phyloP scores from a whole-genome alignment of 2,329 filamentous ascomycete species.

The Apiospora kogelbergensis region DNA sequence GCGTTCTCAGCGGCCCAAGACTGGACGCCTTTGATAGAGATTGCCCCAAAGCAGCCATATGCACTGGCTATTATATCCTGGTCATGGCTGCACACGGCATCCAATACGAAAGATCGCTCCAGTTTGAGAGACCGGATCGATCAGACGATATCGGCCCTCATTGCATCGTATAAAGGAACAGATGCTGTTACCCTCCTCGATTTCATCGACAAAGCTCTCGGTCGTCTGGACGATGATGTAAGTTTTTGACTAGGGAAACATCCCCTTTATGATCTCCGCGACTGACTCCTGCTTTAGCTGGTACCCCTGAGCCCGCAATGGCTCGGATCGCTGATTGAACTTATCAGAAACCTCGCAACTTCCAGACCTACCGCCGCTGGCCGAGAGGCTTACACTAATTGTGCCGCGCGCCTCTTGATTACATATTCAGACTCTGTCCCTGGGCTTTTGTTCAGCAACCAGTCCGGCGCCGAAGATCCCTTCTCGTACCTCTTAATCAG shows the following conservation, averaged over 20 bases:
- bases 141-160: constrained; percentile 45
- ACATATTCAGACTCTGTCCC: constrained; percentile 49
- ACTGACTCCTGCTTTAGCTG: constrained; percentile 35
- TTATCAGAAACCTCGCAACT: constrained; percentile 54
- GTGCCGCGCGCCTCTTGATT: constrained; percentile 57
- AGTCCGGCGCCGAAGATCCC: constrained; percentile 45
- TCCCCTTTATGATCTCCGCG: not conserved
- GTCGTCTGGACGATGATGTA: constrained; percentile 49
- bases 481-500: constrained; percentile 64
- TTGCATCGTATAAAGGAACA: constrained; percentile 56
- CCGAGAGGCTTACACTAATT: constrained; percentile 59
- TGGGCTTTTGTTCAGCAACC: constrained; percentile 52
- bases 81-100: constrained; percentile 54
- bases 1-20: constrained; percentile 48
- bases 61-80: constrained; percentile 56
- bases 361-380: constrained; percentile 55
- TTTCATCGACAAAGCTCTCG: constrained; percentile 55
- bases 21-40: constrained; percentile 55
- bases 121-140: constrained; percentile 43
- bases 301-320: constrained; percentile 52
- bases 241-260: constrained; percentile 19
- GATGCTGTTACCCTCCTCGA: constrained; percentile 59
- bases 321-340: constrained; percentile 46
- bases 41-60: constrained; percentile 52
- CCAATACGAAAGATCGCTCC: constrained; percentile 29